phyloP scores from a whole-genome alignment of 805 yeast species.

The Myxozyma sirexii region DNA sequence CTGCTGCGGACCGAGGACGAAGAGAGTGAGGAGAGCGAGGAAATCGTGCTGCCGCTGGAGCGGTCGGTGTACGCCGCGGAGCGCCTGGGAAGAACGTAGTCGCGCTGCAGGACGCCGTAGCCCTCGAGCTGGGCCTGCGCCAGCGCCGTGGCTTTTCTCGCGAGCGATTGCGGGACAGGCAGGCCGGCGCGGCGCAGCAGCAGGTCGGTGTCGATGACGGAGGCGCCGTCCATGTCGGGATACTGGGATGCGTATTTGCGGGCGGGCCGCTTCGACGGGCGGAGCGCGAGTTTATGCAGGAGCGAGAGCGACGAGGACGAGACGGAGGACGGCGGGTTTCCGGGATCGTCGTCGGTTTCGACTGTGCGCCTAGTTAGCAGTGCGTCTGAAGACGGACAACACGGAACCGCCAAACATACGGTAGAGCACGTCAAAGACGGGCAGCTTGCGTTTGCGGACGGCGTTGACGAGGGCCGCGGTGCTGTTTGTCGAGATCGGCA shows the following conservation, averaged over 20 bases:
- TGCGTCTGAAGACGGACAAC: neutral
- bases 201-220: constrained; percentile 21
- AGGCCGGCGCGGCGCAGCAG: constrained; percentile 15
- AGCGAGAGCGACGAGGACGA: constrained; percentile 5
- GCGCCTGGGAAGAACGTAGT: neutral
- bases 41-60: neutral
- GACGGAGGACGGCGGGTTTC: too few species aligned
- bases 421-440: constrained; percentile 26
- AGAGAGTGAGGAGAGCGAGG: neutral
- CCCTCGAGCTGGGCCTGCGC: neutral
- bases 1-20: constrained; percentile 6
- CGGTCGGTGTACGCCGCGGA: neutral
- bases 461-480: neutral
- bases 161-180: constrained; percentile 14
- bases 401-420: constrained; percentile 9
- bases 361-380: neutral
- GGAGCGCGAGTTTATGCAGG: constrained; percentile 3
- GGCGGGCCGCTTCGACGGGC: constrained; percentile 1
- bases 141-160: constrained; percentile 4
- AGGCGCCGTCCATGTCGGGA: constrained; percentile 29
- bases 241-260: constrained; percentile 15
- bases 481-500: constrained; percentile 2
- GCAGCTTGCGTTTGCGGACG: constrained; percentile 8
- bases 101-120: neutral
- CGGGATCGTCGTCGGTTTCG: neutral